Evolutionary conservation across 2,329 filamentous ascomycete genomes (phyloP).

Genomic region (Cladophialophora carrionii): DNA sequence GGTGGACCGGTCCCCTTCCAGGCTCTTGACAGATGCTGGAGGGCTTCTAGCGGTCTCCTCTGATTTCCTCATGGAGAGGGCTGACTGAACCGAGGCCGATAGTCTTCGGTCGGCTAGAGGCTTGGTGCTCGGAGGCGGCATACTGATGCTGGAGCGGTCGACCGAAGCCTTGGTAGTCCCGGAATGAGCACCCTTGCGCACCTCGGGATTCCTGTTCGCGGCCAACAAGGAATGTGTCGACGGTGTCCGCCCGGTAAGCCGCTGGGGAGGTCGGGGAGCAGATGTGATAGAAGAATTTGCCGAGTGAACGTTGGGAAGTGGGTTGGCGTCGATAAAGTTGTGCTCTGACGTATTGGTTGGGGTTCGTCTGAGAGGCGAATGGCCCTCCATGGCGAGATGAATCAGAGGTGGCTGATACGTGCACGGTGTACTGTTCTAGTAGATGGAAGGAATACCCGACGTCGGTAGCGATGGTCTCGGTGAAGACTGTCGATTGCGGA

Average conservation of each 20-base stretch:
- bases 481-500: background rate
- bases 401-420: background rate
- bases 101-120: constrained; percentile 36
- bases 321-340: constrained; percentile 25
- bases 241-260: constrained; percentile 22
- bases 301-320: constrained; percentile 29
- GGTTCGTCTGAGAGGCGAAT: constrained; percentile 30
- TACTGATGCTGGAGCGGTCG: constrained; percentile 65
- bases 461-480: background rate
- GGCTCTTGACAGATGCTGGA: constrained; percentile 41
- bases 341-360: constrained; percentile 31
- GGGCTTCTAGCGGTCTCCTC: constrained; percentile 33
- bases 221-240: constrained; percentile 52
- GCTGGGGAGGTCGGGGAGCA: constrained; percentile 13
- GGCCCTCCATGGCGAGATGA: constrained; percentile 23
- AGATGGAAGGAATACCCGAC: background rate
- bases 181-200: constrained; percentile 62
- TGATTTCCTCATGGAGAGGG: constrained; percentile 29
- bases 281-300: constrained; percentile 29
- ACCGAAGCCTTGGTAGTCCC: constrained; percentile 61
- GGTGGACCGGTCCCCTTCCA: constrained; percentile 44
- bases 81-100: constrained; percentile 32
- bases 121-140: constrained; percentile 59
- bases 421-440: background rate
- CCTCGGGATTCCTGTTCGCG: constrained; percentile 43